Evolutionary conservation across 1,284 basidiomycete genomes (phyloP), one percentile per base, ranked within the genome.

Genomic region (Moesziomyces globuligerus): DNA sequence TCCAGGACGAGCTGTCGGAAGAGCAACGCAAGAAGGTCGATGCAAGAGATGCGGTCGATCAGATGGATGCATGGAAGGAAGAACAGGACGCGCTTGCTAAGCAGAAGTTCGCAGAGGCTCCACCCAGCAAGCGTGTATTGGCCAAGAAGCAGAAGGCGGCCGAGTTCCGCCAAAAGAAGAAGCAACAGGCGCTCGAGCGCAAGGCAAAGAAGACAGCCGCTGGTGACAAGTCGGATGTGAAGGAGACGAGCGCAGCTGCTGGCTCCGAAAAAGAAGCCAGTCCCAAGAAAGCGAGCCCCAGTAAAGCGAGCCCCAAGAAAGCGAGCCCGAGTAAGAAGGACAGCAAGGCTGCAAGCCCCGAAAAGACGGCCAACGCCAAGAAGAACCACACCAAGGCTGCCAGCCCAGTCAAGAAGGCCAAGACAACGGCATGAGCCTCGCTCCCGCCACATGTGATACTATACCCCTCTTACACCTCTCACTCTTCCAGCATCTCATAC

Each of bases 31-130:
- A 60, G 25, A 40, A 38, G 2, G 10, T 66, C 36, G 68, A 71
- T 47, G 62, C 68, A 0, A 52, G 68, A 34, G 68, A 71, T 23
- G 68, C 68, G 7, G 60, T 71, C 10, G 62, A 62, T 6, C 47
- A 61, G 29, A 71, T 71, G 68, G 62, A 71, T 11, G 32, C 40
- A 23, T 66, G 58, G 60, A 61, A 53, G 21, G 42, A 39, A 0
- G 50, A 68, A 23, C 65, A 59, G 37, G 54, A 52, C 8, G 46
- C 56, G 24, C 28, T 58, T 5, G 37, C 45, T 13, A 65, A 48
- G 46, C 39, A 59, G 7, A 65, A 53, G 20, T 43, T 53, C 5
- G 48, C 65, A 3, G 53, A 51, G 11, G 61, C 46, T 10, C 45
- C 60, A n/a, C 51, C 52, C 21, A 55, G 55, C 48, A 60, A 55